Evolutionary conservation across 2,329 filamentous ascomycete genomes (phyloP), one percentile per base, ranked within the genome.

Genomic region (Microdochium bolleyi): DNA sequence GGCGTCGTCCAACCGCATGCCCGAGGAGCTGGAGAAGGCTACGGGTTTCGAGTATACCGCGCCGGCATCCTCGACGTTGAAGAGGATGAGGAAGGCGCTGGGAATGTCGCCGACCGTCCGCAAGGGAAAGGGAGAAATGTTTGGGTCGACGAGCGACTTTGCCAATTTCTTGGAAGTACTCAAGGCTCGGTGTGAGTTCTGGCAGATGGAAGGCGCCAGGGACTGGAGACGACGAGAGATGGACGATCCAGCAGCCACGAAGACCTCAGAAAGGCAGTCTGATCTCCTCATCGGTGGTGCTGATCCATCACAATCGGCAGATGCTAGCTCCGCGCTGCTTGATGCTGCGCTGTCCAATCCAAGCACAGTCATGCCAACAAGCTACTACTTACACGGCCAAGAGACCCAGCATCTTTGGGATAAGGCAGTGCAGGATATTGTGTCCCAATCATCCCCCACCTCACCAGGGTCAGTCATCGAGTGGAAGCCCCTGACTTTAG

Each of bases 1-100:
- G 37, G 88, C 88, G 1, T 91, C 87, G 0, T 90, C 86, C 3
- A 94, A 94, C 64, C 81, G 89, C 8, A 88, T 92, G 83, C 88
- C 89, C 0, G 88, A 92, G 61, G 89, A 92, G 62, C 67, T 94
- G 50, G 85, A 82, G 48, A 90, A 88, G 58, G 88, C 88, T 0
- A 82, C 83, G 1, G 88, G 89, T 0, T 77, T 85, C 24, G 81
- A 87, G 56, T 90, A 88, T 62, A 70, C 76, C 11, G 73, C 79
- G 5, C 78, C 80, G 0, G 74, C 82, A 3, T 68, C 80, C 25
- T 75, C 73, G 3, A 63, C 73, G 3, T 24, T 49, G 3, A 21
- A 21, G 13, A 21, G 41, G 41, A 46, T 46, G 41, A 46, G 41
- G 13, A 46, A 46, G 41, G 41, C 41, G 10, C 19, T 46, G 7